Evolutionary conservation across 2,329 filamentous ascomycete genomes (phyloP).

Genomic region (Fusarium verrucosum): DNA sequence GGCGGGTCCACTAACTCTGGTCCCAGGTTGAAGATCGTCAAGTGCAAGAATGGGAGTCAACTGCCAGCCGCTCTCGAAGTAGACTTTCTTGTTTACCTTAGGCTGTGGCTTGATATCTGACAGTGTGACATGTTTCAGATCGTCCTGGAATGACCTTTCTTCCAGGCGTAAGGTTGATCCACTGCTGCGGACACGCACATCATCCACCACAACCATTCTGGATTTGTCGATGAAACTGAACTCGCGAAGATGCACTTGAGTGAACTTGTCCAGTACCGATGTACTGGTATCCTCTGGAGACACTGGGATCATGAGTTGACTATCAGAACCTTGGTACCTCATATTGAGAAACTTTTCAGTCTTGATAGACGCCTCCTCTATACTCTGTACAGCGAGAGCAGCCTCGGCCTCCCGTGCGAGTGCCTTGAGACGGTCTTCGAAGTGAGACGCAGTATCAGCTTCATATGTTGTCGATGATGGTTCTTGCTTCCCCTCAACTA

Average conservation of each 20-base stretch:
- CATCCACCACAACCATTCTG: conserved; percentile 87
- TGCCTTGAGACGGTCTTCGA: too few species aligned
- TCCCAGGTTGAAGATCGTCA: too few species aligned
- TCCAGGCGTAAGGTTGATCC: conserved; percentile 75
- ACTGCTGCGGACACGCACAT: conserved; percentile 86
- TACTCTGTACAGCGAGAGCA: too few species aligned
- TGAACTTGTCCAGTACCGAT: conserved; percentile 53
- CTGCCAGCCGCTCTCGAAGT: too few species aligned
- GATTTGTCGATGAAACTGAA: conserved; percentile 81
- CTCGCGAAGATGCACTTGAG: conserved; percentile 55
- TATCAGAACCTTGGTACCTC: conserved; percentile 89
- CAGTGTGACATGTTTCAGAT: too few species aligned
- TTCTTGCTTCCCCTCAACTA: conserved; percentile 89
- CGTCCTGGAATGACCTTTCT: conserved; percentile 68
- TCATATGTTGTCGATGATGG: conserved; percentile 70
- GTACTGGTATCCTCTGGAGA: too few species aligned
- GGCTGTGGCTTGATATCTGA: too few species aligned
- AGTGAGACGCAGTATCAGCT: conserved; percentile 66
- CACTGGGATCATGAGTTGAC: conserved; percentile 78
- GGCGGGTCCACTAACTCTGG: conserved; percentile 70
- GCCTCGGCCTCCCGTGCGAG: too few species aligned
- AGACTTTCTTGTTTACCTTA: too few species aligned
- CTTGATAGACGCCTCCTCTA: too few species aligned
- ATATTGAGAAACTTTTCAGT: conserved; percentile 90
- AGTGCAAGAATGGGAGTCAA: too few species aligned